Percentiles rank a stretch among this genome's conserved stretches.
phyloP scores from a whole-genome alignment of 805 yeast genomes.

The Alloascoidea hylecoeti region DNA sequence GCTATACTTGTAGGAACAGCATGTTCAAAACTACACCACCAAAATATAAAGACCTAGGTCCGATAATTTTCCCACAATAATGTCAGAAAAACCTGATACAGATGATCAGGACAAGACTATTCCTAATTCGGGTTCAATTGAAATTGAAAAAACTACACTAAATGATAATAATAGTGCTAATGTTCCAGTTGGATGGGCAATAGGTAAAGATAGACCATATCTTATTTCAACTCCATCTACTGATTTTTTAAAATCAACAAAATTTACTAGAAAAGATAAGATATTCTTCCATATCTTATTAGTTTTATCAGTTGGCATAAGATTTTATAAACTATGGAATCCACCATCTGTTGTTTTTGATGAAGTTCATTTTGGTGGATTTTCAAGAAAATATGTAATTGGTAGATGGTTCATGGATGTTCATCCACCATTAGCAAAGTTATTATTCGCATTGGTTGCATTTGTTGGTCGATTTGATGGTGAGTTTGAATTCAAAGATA shows the following conservation, averaged over 20 bases:
- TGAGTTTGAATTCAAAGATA: slow-evolving; percentile 22
- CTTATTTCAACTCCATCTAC: not conserved
- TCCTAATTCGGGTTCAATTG: too few species aligned
- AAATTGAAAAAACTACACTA: too few species aligned
- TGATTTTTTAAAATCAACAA: not conserved
- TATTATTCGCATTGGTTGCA: slow-evolving; percentile 42
- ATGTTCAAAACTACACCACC: too few species aligned
- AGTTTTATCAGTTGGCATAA: slow-evolving; percentile 34
- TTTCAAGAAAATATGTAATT: slow-evolving; percentile 39
- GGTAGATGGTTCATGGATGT: slow-evolving; percentile 58
- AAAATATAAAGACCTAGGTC: too few species aligned
- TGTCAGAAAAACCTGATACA: too few species aligned
- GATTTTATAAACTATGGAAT: slow-evolving; percentile 46
- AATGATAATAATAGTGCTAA: not conserved
- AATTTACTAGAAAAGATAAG: slow-evolving; percentile 21
- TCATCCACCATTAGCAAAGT: slow-evolving; percentile 58
- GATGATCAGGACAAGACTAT: too few species aligned
- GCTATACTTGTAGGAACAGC: too few species aligned
- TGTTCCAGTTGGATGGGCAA: not conserved
- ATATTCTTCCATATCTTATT: slow-evolving; percentile 26
- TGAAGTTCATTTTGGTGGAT: slow-evolving; percentile 80
- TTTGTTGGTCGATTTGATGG: slow-evolving; percentile 38
- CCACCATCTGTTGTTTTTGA: slow-evolving; percentile 76
- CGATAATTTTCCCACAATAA: too few species aligned
- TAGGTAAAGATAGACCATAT: not conserved